Evolutionary conservation across 768 basidiomycete genomes (phyloP).

Genomic region (Ramaria rubella): DNA sequence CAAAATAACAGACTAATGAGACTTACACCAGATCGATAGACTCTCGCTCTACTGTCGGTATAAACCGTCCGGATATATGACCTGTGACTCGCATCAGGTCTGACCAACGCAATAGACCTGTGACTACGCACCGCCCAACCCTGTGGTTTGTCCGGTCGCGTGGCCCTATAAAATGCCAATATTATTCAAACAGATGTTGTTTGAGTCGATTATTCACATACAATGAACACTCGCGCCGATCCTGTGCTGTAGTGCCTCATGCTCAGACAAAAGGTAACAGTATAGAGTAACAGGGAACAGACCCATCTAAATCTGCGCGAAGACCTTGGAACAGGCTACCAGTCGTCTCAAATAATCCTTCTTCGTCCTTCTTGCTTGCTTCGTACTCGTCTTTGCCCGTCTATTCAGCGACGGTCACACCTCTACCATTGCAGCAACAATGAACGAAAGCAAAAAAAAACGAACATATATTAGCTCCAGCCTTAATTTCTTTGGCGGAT

Average conservation of each 20-base stretch:
- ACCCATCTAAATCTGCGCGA: conserved; percentile 82
- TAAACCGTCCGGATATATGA: conserved; percentile 75
- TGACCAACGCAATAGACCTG: not conserved
- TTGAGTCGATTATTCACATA: conserved; percentile 39
- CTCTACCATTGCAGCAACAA: not conserved
- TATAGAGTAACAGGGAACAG: conserved; percentile 16
- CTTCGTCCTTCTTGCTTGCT: conserved; percentile 62
- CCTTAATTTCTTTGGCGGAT: conserved; percentile 67
- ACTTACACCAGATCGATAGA: conserved; percentile 80
- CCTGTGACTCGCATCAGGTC: conserved; percentile 16
- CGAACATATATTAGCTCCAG: conserved; percentile 83
- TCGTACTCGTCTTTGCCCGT: conserved; percentile 81
- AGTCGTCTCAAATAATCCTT: conserved; percentile 47
- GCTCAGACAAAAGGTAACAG: not conserved
- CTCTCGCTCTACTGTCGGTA: conserved; percentile 94
- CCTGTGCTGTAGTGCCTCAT: conserved; percentile 41
- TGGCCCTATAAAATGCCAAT: conserved; percentile 52
- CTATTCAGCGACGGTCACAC: conserved; percentile 29
- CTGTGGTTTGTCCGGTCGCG: conserved; percentile 88
- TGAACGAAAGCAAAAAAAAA: conserved; percentile 1
- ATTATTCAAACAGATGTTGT: not conserved
- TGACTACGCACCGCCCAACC: conserved; percentile 38
- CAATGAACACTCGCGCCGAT: conserved; percentile 78
- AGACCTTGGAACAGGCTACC: conserved; percentile 85
- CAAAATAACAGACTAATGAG: not conserved